Conservation (phyloP, 768 basidiomycete species). For the Trametes punicea region DNA sequence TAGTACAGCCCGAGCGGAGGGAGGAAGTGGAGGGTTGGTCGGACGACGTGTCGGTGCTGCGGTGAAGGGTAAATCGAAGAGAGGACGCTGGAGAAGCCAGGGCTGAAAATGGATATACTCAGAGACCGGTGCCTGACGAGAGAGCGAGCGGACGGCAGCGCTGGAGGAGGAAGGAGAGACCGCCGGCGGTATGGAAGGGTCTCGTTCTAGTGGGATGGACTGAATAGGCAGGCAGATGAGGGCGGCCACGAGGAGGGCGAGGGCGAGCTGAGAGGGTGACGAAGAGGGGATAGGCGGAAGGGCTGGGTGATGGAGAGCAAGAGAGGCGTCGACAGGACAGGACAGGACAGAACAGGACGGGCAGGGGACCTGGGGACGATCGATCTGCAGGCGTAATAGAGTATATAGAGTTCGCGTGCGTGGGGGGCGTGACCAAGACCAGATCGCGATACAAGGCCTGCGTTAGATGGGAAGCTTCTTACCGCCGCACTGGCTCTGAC, state of each 20-base stretch:
- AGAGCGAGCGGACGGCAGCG: not conserved
- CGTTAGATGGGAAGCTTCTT: slow-evolving; percentile 16
- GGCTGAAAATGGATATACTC: slow-evolving; percentile 2
- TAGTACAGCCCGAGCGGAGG: not conserved
- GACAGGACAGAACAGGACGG: not conserved
- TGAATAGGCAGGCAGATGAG: not conserved
- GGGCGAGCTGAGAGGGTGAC: not conserved
- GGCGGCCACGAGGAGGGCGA: slow-evolving; percentile 7
- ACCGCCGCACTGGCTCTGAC: slow-evolving; percentile 2
- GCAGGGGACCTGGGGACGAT: slow-evolving; percentile 16
- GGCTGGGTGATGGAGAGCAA: not conserved
- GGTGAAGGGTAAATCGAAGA: not conserved
- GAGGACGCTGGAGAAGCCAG: slow-evolving; percentile 3
- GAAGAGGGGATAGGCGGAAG: not conserved
- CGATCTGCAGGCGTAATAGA: slow-evolving; percentile 13
- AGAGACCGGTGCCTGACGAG: slow-evolving; percentile 8
- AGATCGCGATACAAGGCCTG: not conserved
- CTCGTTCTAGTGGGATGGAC: not conserved
- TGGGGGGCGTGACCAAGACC: slow-evolving; percentile 2
- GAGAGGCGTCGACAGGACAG: not conserved
- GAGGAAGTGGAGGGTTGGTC: not conserved
- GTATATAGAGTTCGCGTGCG: slow-evolving; percentile 7
- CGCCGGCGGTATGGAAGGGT: not conserved
- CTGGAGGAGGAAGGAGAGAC: not conserved
- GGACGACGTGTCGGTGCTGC: not conserved